Conservation (phyloP, 371 early-diverging fungal genomes). For the Rhizopus arrhizus region DNA sequence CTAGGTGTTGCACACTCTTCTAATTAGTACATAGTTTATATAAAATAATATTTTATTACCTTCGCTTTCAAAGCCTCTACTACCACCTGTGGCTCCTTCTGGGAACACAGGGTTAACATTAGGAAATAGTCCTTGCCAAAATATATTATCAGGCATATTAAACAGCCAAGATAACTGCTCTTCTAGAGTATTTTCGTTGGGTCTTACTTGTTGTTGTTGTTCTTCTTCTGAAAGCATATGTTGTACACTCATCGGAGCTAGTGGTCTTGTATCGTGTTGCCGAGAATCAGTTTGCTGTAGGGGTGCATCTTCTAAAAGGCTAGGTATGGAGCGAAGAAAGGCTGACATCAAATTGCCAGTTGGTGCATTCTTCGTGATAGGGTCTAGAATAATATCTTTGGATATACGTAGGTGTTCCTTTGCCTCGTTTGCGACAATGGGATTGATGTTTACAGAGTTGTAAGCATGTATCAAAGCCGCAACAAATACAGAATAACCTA, state of each 20-base stretch:
- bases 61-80: background rate
- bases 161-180: background rate
- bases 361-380: conserved; percentile 37
- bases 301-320: conserved; percentile 18
- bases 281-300: background rate
- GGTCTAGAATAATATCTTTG: conserved; percentile 36
- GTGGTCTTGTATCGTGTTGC: background rate
- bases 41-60: background rate
- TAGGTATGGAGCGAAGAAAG: conserved; percentile 37
- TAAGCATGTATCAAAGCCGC: conserved; percentile 49
- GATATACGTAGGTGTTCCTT: conserved; percentile 37
- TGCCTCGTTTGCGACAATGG: conserved; percentile 28
- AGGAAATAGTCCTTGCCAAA: conserved; percentile 1
- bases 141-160: background rate
- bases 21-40: no score
- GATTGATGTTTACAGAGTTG: conserved; percentile 38
- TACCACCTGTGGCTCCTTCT: background rate
- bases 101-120: background rate
- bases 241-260: conserved; percentile 32
- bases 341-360: conserved; percentile 35
- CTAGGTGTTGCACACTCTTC: no score
- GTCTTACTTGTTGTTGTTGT: background rate
- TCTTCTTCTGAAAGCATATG: conserved; percentile 22
- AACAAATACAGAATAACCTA: conserved; percentile 47
- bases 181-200: background rate